A percentile compares a stretch with the other conserved stretches of the same genome.
Conservation (phyloP, 2,329 filamentous ascomycete species). For the Colletotrichum sp. region DNA sequence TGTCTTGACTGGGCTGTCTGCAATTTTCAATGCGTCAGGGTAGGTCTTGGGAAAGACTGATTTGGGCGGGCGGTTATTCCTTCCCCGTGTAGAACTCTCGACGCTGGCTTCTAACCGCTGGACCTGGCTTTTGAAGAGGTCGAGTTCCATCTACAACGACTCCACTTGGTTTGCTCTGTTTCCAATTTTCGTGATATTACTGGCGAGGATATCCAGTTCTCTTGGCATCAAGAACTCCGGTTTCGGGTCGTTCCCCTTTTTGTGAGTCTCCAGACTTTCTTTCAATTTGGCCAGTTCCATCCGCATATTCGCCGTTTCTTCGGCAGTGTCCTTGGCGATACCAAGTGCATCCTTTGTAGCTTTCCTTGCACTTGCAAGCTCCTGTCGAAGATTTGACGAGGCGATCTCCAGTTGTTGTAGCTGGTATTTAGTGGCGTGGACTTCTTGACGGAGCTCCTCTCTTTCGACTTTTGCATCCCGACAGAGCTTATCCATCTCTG, state of each 20-base stretch:
- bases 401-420: constrained; percentile 23
- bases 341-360: constrained; percentile 26
- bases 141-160: constrained; percentile 44
- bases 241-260: constrained; percentile 9
- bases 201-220: constrained; percentile 44
- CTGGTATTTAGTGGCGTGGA: constrained; percentile 20
- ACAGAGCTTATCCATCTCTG: constrained; percentile 22
- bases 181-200: constrained; percentile 40
- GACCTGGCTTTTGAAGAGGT: constrained; percentile 40
- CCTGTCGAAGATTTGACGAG: constrained; percentile 25
- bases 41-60: not conserved
- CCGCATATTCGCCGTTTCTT: constrained; percentile 35
- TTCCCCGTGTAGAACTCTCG: not conserved
- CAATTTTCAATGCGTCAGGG: not conserved
- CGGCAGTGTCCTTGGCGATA: constrained; percentile 27
- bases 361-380: constrained; percentile 26
- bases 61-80: not conserved
- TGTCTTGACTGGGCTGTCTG: not conserved
- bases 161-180: constrained; percentile 42
- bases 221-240: constrained; percentile 2
- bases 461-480: constrained; percentile 21
- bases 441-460: constrained; percentile 24
- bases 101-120: constrained; percentile 35
- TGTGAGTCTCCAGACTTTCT: constrained; percentile 29
- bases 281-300: constrained; percentile 35